phyloP scores from a whole-genome alignment of 805 yeast genomes.

The Candida quercuum region DNA sequence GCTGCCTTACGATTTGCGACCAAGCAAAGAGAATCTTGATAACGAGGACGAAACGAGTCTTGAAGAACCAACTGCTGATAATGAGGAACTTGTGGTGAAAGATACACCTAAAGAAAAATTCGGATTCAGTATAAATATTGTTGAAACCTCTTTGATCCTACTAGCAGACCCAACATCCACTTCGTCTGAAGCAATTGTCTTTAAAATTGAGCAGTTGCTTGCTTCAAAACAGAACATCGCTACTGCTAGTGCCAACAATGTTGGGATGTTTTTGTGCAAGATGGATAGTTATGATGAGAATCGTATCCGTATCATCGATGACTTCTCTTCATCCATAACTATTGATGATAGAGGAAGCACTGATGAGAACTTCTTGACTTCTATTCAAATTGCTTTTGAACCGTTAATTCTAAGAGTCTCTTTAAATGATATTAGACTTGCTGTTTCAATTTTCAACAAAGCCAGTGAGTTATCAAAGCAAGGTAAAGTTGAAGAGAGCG shows the following conservation, averaged over 20 bases:
- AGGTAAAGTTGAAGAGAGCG: constrained; percentile 16
- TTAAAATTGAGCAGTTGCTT: constrained; percentile 76
- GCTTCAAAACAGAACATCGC: constrained; percentile 62
- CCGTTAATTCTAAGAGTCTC: constrained; percentile 80
- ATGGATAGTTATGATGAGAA: constrained; percentile 65
- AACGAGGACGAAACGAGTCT: constrained; percentile 10
- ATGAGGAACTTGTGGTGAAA: constrained; percentile 2
- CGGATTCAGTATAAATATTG: constrained; percentile 61
- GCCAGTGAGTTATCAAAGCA: constrained; percentile 47
- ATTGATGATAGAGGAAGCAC: constrained; percentile 69
- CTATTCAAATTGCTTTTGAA: constrained; percentile 67
- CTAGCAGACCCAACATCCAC: constrained; percentile 70
- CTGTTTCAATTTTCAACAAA: constrained; percentile 62
- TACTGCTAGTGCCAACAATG: constrained; percentile 64
- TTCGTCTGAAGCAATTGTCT: constrained; percentile 83
- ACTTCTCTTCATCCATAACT: constrained; percentile 74
- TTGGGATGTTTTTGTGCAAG: constrained; percentile 79
- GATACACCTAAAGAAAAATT: constrained; percentile 20
- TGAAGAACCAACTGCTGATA: constrained; percentile 8
- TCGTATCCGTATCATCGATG: constrained; percentile 75
- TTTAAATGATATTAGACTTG: constrained; percentile 79
- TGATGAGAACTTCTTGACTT: constrained; percentile 50
- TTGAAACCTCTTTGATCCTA: constrained; percentile 71
- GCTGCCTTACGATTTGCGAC: constrained; percentile 8
- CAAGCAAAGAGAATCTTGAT: neutral